Base-by-base conservation (phyloP, 2,329 filamentous ascomycete species). In the Fusarium sp. region DNA sequence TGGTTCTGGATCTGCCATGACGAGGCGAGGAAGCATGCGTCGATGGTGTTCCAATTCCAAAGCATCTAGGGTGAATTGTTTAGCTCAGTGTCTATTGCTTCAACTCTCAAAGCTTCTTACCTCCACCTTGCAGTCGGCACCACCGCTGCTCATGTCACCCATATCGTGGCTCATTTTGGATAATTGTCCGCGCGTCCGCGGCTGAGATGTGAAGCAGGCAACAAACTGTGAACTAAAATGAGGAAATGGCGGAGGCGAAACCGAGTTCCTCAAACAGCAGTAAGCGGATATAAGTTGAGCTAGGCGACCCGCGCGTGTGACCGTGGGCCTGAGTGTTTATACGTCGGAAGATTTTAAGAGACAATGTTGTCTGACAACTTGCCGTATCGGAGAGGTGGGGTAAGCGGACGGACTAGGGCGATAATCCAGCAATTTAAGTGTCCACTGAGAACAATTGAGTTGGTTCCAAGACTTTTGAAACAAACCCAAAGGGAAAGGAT, bases 21-120 rank as follows among this genome's bases (percentile, higher is more conserved):
- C 6, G 78, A 74, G 16, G 91, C 82, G 72, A 95, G 85, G 84
- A 95, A 95, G 81, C 90, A 94, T 18, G 90, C 82, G 76, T 92
- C 89, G 75, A 92, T 84, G 3, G 89, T 91, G 79, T 91, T 85
- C 91, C 91, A 94, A 77, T 94, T 94, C 91, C 91, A 94, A 36
- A 93, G 82, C 92, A 94, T 94, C 90, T 93, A 43, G n/a, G 34
- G 8, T 8, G 7, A 37, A 18, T 60, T 11, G 58, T 53, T 66
- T 43, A 62, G 58, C 18, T 41, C 15, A 27, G 34, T 6, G 28
- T 43, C 50, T 16, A 30, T 36, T n/a, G 36, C 12, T 50, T 13
- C 15, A 16, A 48, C 6, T 37, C 10, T 30, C 34, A 18, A 48
- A 27, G 52, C 15, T 30, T 60, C 73, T 30, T 73, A 81, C 79